A percentile compares a stretch with the other conserved stretches of the same genome.
Evolutionary conservation across 2,329 filamentous ascomycete genomes (phyloP).

Genomic region (Colletotrichum tabaci): DNA sequence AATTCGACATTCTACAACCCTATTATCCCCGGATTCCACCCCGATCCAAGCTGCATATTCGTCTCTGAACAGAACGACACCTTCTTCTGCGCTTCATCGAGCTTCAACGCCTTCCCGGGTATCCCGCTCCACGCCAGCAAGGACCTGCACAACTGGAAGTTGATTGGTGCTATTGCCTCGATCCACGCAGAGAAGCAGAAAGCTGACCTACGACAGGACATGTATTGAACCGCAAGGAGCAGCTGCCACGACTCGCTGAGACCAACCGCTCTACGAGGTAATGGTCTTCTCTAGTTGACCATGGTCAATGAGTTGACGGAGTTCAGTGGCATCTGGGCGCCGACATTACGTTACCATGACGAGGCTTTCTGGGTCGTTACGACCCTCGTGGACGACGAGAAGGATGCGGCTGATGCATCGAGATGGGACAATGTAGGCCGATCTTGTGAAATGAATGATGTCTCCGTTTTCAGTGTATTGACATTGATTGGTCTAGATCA

Average conservation of each 20-base stretch:
- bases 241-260: slow-evolving; percentile 54
- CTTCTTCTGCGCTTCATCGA: slow-evolving; percentile 67
- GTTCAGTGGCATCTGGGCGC: slow-evolving; percentile 62
- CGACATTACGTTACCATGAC: slow-evolving; percentile 60
- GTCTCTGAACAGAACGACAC: slow-evolving; percentile 56
- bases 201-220: slow-evolving; percentile 50
- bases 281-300: not conserved
- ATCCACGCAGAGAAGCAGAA: too few species aligned
- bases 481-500: slow-evolving; percentile 21
- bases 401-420: slow-evolving; percentile 4
- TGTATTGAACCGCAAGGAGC: slow-evolving; percentile 56
- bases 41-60: slow-evolving; percentile 62
- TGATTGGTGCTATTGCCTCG: slow-evolving; percentile 40
- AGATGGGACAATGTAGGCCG: slow-evolving; percentile 23
- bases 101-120: slow-evolving; percentile 67
- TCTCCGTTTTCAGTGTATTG: not conserved
- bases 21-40: slow-evolving; percentile 64
- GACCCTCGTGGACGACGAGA: slow-evolving; percentile 33
- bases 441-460: slow-evolving; percentile 52
- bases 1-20: slow-evolving; percentile 57
- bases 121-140: slow-evolving; percentile 67
- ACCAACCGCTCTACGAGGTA: slow-evolving; percentile 29
- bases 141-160: slow-evolving; percentile 65
- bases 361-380: slow-evolving; percentile 54
- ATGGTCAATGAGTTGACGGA: slow-evolving; percentile 42